phyloP scores from a whole-genome alignment of 345 rosid genomes.

The Eucalyptus fibrosa region DNA sequence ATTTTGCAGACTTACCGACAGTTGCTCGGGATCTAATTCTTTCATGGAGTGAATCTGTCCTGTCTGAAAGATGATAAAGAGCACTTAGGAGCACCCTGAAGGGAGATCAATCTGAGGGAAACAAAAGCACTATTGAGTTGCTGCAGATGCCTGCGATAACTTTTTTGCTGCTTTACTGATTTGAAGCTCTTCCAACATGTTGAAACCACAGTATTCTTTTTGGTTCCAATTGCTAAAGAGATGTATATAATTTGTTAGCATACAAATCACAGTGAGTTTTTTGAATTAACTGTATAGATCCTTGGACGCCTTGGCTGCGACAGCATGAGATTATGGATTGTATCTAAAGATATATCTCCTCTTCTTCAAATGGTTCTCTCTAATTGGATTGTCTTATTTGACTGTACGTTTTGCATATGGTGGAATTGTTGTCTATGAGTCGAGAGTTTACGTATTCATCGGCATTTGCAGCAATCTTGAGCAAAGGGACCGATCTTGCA shows the following conservation, averaged over 20 bases:
- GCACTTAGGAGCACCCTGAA: not conserved
- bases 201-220: not conserved
- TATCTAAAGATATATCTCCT: not conserved
- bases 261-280: not conserved
- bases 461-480: not conserved
- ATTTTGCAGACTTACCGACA: conserved; percentile 58
- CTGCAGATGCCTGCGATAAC: not conserved
- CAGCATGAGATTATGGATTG: not conserved
- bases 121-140: not conserved
- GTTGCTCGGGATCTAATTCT: conserved; percentile 66
- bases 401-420: not conserved
- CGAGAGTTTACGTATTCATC: not conserved
- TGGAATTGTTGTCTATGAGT: not conserved
- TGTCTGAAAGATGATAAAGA: conserved; percentile 34
- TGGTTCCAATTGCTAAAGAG: not conserved
- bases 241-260: not conserved
- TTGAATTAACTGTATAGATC: not conserved
- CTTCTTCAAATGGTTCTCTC: too few species aligned
- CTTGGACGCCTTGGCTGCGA: not conserved
- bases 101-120: not conserved
- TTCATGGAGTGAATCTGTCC: conserved; percentile 70
- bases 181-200: not conserved
- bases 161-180: not conserved
- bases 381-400: not conserved
- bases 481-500: not conserved